Conservation (phyloP, 2,329 filamentous ascomycete genomes). For the Cyclaneusma minus region DNA sequence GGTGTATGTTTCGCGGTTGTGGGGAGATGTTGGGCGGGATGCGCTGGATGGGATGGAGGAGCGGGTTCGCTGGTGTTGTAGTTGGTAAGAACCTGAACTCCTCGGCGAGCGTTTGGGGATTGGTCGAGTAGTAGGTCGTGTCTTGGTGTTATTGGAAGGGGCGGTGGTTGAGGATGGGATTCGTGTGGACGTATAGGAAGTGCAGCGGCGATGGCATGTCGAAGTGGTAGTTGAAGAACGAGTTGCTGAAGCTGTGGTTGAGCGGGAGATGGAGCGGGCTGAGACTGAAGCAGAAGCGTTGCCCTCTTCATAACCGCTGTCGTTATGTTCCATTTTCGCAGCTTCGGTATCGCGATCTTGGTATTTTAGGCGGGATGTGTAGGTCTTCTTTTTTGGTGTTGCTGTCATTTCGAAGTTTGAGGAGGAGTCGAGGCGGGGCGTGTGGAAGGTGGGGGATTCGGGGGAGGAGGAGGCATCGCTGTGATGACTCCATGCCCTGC, state of each 20-base stretch:
- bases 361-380: too few species aligned
- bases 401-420: too few species aligned
- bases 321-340: slow-evolving; percentile 13
- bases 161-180: slow-evolving; percentile 4
- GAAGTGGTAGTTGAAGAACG: slow-evolving; percentile 7
- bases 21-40: slow-evolving; percentile 1
- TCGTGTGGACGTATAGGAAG: slow-evolving; percentile 4
- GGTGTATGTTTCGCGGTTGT: slow-evolving; percentile 7
- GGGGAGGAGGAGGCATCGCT: too few species aligned
- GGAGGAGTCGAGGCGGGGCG: too few species aligned
- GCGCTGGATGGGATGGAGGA: slow-evolving; percentile 3
- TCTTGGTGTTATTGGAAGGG: slow-evolving; percentile 4
- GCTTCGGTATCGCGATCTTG: slow-evolving; percentile 4
- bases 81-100: too few species aligned
- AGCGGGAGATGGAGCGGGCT: too few species aligned
- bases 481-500: too few species aligned
- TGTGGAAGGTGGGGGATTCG: too few species aligned
- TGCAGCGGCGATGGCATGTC: slow-evolving; percentile 3
- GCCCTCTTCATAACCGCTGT: slow-evolving; percentile 14
- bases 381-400: too few species aligned
- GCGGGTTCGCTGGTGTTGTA: too few species aligned
- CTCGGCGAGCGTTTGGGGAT: slow-evolving; percentile 8
- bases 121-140: slow-evolving; percentile 9
- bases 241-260: slow-evolving; percentile 1
- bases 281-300: too few species aligned